phyloP scores from a whole-genome alignment of 1,139 yeast genomes.

The Blastobotrys illinoisensis region DNA sequence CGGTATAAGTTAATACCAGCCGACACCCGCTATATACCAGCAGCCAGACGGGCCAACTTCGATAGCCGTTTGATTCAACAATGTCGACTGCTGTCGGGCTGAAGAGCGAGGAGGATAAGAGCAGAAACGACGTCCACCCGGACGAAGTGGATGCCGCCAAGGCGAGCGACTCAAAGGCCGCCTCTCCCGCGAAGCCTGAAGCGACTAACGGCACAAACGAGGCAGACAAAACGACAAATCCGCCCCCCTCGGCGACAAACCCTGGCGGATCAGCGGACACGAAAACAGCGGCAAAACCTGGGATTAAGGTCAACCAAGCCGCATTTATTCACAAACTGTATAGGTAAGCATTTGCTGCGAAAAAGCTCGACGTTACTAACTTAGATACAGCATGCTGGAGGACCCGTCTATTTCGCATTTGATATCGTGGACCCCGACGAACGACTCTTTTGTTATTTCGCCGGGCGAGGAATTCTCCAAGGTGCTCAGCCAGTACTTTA shows the following conservation, averaged over 20 bases:
- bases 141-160: background rate
- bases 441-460: slow-evolving; percentile 41
- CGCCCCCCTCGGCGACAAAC: background rate
- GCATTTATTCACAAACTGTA: slow-evolving; percentile 59
- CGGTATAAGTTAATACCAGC: background rate
- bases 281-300: background rate
- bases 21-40: background rate
- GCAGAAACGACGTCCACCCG: background rate
- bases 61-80: background rate
- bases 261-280: background rate
- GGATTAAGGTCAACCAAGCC: slow-evolving; percentile 33
- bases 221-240: background rate
- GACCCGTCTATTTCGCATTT: slow-evolving; percentile 46
- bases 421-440: slow-evolving; percentile 74
- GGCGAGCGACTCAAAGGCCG: background rate
- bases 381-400: slow-evolving; percentile 44
- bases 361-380: too few relatives aligned
- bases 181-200: background rate
- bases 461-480: slow-evolving; percentile 41
- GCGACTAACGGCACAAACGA: background rate
- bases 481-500: slow-evolving; percentile 84
- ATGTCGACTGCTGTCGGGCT: background rate
- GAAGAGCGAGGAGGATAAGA: background rate
- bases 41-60: background rate
- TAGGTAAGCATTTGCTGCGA: too few relatives aligned